Conservation (phyloP, 2,329 filamentous ascomycete species). For the Proliferodiscus dingleyae region DNA sequence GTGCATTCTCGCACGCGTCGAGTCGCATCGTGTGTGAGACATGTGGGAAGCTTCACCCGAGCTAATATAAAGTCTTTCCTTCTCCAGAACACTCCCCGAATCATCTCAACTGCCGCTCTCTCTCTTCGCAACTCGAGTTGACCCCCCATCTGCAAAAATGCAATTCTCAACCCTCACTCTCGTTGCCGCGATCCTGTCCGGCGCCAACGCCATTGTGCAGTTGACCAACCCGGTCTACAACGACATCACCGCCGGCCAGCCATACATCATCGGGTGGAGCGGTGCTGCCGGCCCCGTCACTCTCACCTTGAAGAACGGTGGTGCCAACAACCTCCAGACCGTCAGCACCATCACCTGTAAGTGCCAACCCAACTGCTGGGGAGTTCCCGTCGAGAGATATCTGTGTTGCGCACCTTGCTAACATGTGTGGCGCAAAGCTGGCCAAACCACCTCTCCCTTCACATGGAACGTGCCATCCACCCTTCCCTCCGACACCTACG, state of each 20-base stretch:
- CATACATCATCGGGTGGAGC: slow-evolving; percentile 27
- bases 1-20: no score
- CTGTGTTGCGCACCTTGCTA: slow-evolving; percentile 3
- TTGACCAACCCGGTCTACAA: slow-evolving; percentile 27
- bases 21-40: no score
- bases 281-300: slow-evolving; percentile 25
- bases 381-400: no score
- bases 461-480: not conserved
- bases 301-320: slow-evolving; percentile 26
- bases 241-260: slow-evolving; percentile 17
- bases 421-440: slow-evolving; percentile 15
- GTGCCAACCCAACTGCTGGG: not conserved
- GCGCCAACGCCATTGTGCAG: not conserved
- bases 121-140: not conserved
- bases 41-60: no score
- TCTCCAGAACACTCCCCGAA: not conserved
- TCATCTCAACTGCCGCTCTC: not conserved
- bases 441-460: slow-evolving; percentile 23
- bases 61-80: no score
- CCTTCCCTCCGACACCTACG: no score
- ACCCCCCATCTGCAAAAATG: slow-evolving; percentile 25
- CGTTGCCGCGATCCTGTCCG: slow-evolving; percentile 13
- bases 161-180: slow-evolving; percentile 26
- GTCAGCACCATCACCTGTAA: slow-evolving; percentile 27
- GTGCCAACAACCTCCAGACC: slow-evolving; percentile 17